Percentiles rank a stretch among this genome's conserved stretches.
Conservation (phyloP, 2,329 filamentous ascomycete genomes). For the Ophiocordyceps robertsii region DNA sequence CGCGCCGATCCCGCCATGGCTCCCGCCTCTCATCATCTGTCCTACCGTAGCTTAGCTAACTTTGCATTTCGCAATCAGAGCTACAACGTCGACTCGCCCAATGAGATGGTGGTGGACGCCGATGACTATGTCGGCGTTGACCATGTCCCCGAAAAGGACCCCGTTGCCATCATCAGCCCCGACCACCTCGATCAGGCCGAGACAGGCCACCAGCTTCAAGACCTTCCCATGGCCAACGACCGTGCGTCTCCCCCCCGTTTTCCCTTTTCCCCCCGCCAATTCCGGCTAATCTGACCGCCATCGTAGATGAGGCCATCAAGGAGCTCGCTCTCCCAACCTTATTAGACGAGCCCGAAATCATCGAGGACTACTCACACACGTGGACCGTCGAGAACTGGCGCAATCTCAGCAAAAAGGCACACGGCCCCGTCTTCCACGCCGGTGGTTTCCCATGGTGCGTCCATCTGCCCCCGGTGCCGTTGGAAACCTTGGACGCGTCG, state of each 20-base stretch:
- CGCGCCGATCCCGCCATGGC: constrained; percentile 6
- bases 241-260: constrained; percentile 24
- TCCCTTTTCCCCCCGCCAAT: no score
- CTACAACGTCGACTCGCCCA: constrained; percentile 41
- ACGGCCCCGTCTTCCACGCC: constrained; percentile 78
- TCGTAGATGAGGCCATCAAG: constrained; percentile 69
- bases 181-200: constrained; percentile 33
- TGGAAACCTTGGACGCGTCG: background rate
- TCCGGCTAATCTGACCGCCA: background rate
- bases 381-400: constrained; percentile 87
- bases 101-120: constrained; percentile 42
- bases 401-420: constrained; percentile 61
- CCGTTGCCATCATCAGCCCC: constrained; percentile 40
- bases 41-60: constrained; percentile 13
- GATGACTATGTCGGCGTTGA: constrained; percentile 39
- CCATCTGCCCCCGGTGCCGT: background rate
- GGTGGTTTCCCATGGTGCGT: constrained; percentile 76
- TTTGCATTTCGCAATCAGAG: constrained; percentile 20
- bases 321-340: constrained; percentile 62
- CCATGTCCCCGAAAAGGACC: constrained; percentile 34
- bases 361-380: constrained; percentile 63
- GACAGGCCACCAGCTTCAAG: constrained; percentile 29
- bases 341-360: constrained; percentile 61
- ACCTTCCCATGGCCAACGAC: constrained; percentile 36
- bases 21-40: constrained; percentile 8